Evolutionary conservation across 169 alveolate genomes (phyloP).

Genomic region (Cryptosporidium bovis): DNA sequence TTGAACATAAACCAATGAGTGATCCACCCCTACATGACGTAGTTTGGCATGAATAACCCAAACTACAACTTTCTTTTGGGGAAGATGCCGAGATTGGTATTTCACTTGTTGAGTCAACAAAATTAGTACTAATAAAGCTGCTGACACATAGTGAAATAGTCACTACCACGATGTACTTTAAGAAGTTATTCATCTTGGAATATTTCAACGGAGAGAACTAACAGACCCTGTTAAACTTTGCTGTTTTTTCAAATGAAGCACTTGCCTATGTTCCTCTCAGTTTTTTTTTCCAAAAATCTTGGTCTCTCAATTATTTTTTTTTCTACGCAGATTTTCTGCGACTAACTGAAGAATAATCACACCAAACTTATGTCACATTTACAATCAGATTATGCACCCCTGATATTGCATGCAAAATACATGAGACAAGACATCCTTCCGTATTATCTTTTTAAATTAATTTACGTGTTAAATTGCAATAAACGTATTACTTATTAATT

Average conservation of each 20-base stretch:
- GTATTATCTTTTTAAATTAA: constrained; percentile 5
- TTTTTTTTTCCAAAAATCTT: no score
- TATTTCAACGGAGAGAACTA: no score
- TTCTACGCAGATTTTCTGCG: constrained; percentile 33
- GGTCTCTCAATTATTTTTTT: no score
- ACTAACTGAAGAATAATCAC: constrained; percentile 67
- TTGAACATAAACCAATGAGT: constrained; percentile 60
- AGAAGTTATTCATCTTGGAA: constrained; percentile 33
- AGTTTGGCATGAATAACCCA: constrained; percentile 41
- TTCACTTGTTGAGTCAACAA: constrained; percentile 3
- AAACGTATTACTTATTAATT: background rate
- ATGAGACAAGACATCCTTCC: constrained; percentile 53
- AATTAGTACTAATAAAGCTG: background rate
- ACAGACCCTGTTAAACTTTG: no score
- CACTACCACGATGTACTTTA: constrained; percentile 17
- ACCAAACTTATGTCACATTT: constrained; percentile 3
- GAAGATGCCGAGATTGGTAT: constrained; percentile 12
- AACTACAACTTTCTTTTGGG: constrained; percentile 48
- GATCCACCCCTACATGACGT: constrained; percentile 60
- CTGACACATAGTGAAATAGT: constrained; percentile 1
- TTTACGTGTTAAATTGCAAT: no score
- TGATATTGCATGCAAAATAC: constrained; percentile 66
- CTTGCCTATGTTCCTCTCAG: no score
- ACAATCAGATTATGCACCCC: constrained; percentile 71
- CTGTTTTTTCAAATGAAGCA: no score